These are phyloP conservation scores for Grammothele lineata DNA, from an alignment of 768 basidiomycete species.

Conservation along the genomic window DNA sequence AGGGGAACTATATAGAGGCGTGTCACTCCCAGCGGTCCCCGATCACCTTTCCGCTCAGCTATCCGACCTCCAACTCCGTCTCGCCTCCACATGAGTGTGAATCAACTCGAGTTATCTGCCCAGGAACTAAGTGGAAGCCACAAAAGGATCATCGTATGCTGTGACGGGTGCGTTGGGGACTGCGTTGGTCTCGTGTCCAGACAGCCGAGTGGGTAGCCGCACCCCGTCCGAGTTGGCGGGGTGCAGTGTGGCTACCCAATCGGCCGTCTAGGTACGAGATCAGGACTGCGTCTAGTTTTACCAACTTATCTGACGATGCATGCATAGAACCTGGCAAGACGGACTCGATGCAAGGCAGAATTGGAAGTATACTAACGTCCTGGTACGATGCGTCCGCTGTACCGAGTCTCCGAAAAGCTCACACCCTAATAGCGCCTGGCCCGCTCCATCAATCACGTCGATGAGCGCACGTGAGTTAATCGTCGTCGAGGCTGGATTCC, in stretches of 20 bases:
- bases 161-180: slow-evolving; percentile 68
- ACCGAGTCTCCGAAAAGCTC: background rate
- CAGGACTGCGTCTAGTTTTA: too few relatives aligned
- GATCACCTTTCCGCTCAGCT: too few relatives aligned
- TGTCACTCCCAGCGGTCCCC: too few relatives aligned
- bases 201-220: too few relatives aligned
- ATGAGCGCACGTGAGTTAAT: slow-evolving; percentile 26
- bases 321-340: slow-evolving; percentile 67
- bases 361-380: slow-evolving; percentile 31
- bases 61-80: too few relatives aligned
- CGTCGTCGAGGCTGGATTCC: background rate
- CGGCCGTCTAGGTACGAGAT: too few relatives aligned
- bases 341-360: slow-evolving; percentile 29
- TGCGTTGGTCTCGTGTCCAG: slow-evolving; percentile 25
- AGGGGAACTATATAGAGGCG: too few relatives aligned
- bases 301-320: background rate
- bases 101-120: too few relatives aligned
- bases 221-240: too few relatives aligned
- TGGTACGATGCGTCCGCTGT: slow-evolving; percentile 15
- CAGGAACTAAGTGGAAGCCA: slow-evolving; percentile 26
- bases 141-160: slow-evolving; percentile 69
- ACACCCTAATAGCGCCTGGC: slow-evolving; percentile 23
- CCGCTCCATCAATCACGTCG: slow-evolving; percentile 27
- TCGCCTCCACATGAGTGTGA: too few relatives aligned
- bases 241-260: too few relatives aligned